Evolutionary conservation across 495 filamentous ascomycete genomes (phyloP).

Genomic region (Saxispiralis lemnorum): DNA sequence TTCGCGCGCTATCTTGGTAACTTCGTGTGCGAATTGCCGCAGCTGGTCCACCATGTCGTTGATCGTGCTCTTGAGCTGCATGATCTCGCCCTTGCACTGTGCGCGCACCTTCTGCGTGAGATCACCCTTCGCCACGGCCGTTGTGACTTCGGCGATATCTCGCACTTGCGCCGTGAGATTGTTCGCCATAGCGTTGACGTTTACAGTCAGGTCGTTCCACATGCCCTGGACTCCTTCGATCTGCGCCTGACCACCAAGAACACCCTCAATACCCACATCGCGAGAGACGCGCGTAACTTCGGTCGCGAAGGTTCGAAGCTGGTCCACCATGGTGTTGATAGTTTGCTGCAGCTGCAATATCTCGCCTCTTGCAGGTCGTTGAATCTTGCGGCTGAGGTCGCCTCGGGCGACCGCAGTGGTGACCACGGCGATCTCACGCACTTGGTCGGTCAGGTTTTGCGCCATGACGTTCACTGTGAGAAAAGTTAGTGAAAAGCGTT

Average conservation of each 20-base stretch:
- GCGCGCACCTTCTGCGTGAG: constrained; percentile 94
- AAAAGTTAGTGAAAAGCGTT: constrained; percentile 17
- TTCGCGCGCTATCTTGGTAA: constrained; percentile 92
- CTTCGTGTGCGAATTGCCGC: constrained; percentile 90
- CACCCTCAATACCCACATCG: constrained; percentile 94
- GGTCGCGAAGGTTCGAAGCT: constrained; percentile 88
- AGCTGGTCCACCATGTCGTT: constrained; percentile 98
- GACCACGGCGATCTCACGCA: constrained; percentile 92
- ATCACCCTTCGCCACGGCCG: constrained; percentile 89
- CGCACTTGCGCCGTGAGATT: constrained; percentile 95
- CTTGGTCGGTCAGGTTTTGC: constrained; percentile 63
- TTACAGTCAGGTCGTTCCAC: constrained; percentile 96
- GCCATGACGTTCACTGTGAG: constrained; percentile 88
- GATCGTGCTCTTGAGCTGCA: constrained; percentile 90
- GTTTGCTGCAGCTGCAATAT: constrained; percentile 93
- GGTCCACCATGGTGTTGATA: constrained; percentile 98
- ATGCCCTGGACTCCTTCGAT: constrained; percentile 72
- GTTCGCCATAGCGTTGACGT: constrained; percentile 96
- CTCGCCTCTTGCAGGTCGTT: constrained; percentile 83
- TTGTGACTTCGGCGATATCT: constrained; percentile 97
- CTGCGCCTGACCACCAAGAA: constrained; percentile 88
- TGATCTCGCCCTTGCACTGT: constrained; percentile 89
- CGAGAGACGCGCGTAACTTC: constrained; percentile 92
- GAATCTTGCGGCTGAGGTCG: constrained; percentile 90
- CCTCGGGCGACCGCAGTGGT: constrained; percentile 94